Evolutionary conservation across 345 rosid genomes (phyloP), one percentile per base, ranked within the genome.

Genomic region (Schrenkiella parvula): DNA sequence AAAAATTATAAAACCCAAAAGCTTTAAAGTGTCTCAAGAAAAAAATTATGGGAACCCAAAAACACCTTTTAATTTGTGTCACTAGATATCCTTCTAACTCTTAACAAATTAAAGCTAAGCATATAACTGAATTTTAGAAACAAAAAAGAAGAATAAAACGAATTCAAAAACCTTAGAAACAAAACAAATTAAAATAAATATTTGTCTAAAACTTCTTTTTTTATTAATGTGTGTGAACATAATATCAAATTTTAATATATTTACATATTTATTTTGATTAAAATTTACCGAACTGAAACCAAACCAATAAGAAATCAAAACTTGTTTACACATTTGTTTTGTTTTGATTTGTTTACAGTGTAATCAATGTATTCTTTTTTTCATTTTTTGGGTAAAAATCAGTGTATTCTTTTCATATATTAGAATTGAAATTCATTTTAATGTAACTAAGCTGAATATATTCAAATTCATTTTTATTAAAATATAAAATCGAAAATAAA

Each of bases 11-110:
- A 21, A 39, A 35, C 39, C 37, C 26, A 58, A 74, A 74, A 66
- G 68, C 73, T 39, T 66, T 37, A 14, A 57, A 74, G 60, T 58
- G 43, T 19, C 53, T 58, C 63, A 50, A 14, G 34, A 73, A 46
- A 0, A 73, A 17, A 54, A 55, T 55, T 34, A 32, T 62, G 15
- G 44, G 28, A 14, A n/a, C 66, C 46, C 37, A 44, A 34, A 6
- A 9, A 28, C 50, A 70, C 28, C 10, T 5, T 50, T 28, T 37
- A 0, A 8, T 28, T 50, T 71, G 51, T 48, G 51, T 71, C 67
- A 37, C 60, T 35, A 18, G 37, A 42, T 50, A 50, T 50, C 17
- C 4, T 17, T 23, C 55, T 12, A 23, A n/a, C 54, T 23, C 29
- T 22, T 18, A 12, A 6, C 48, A 57, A 22, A 35, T 46, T 44